Evolutionary conservation across 371 early-diverging fungal species (phyloP).

Genomic region (Actinomortierella ambigua): DNA sequence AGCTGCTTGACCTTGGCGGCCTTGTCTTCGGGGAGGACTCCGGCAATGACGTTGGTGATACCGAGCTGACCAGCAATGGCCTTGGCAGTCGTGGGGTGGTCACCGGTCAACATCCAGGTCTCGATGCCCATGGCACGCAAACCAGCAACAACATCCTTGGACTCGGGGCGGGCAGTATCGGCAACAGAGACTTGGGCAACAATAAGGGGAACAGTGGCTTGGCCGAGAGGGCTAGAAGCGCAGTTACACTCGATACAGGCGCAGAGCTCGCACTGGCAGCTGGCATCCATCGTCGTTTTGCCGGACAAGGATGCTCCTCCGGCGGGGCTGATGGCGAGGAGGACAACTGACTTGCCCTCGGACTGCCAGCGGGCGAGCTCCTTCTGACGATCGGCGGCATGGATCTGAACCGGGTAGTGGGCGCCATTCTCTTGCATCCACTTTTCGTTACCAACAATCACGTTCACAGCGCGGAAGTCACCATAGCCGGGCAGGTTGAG

Average conservation of each 20-base stretch:
- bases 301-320: constrained; percentile 8
- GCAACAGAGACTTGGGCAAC: constrained; percentile 61
- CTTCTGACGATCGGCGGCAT: constrained; percentile 40
- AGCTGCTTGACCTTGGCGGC: constrained; percentile 66
- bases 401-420: constrained; percentile 43
- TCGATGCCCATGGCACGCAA: constrained; percentile 57
- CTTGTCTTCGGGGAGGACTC: constrained; percentile 71
- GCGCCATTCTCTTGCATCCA: constrained; percentile 76
- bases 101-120: constrained; percentile 79
- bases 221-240: constrained; percentile 23
- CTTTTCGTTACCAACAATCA: constrained; percentile 68
- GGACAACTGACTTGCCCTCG: constrained; percentile 66
- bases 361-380: constrained; percentile 60
- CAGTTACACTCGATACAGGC: constrained; percentile 50
- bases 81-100: constrained; percentile 61
- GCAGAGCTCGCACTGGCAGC: constrained; percentile 57
- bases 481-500: constrained; percentile 39
- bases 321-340: constrained; percentile 60
- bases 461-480: constrained; percentile 52
- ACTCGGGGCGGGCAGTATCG: constrained; percentile 62
- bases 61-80: constrained; percentile 66
- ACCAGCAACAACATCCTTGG: constrained; percentile 49
- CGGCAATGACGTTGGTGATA: constrained; percentile 58
- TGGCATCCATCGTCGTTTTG: constrained; percentile 49
- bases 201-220: constrained; percentile 47